A percentile compares a stretch with the other conserved stretches of the same genome.
Evolutionary conservation across 805 yeast genomes (phyloP).

Genomic region (Lachancea quebecensis): DNA sequence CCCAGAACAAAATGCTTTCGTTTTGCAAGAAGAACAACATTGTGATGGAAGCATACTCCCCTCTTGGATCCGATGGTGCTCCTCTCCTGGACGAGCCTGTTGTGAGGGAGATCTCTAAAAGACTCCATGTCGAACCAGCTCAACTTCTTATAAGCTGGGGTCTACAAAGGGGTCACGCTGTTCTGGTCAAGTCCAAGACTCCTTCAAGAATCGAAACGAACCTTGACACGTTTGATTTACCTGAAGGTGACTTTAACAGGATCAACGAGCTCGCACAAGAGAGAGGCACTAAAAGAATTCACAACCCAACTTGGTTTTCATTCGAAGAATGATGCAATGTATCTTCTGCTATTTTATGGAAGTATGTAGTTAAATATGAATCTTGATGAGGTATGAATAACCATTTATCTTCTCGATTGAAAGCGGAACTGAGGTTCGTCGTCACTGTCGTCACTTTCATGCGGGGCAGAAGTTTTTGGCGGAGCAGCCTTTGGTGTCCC

Average conservation of each 20-base stretch:
- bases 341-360: neutral
- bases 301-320: slow-evolving; percentile 22
- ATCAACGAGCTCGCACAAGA: slow-evolving; percentile 25
- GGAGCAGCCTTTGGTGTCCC: neutral
- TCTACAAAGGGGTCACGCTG: slow-evolving; percentile 46
- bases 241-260: slow-evolving; percentile 32
- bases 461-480: slow-evolving; percentile 1
- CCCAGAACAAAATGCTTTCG: slow-evolving; percentile 52
- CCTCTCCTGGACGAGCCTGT: slow-evolving; percentile 43
- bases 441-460: slow-evolving; percentile 27
- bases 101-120: slow-evolving; percentile 39
- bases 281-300: slow-evolving; percentile 29
- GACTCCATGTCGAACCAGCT: slow-evolving; percentile 38
- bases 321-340: slow-evolving; percentile 9
- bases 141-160: slow-evolving; percentile 55
- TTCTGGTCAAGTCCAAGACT: slow-evolving; percentile 45
- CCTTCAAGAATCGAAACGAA: slow-evolving; percentile 38
- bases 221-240: slow-evolving; percentile 26
- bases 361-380: neutral
- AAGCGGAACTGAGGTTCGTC: slow-evolving; percentile 34
- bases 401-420: slow-evolving; percentile 15
- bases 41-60: slow-evolving; percentile 67
- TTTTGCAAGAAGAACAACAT: slow-evolving; percentile 48
- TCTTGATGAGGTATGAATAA: neutral
- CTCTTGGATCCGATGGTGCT: slow-evolving; percentile 57